Evolutionary conservation across 2,329 filamentous ascomycete genomes (phyloP).

Genomic region (Pseudogymnoascus sp.): DNA sequence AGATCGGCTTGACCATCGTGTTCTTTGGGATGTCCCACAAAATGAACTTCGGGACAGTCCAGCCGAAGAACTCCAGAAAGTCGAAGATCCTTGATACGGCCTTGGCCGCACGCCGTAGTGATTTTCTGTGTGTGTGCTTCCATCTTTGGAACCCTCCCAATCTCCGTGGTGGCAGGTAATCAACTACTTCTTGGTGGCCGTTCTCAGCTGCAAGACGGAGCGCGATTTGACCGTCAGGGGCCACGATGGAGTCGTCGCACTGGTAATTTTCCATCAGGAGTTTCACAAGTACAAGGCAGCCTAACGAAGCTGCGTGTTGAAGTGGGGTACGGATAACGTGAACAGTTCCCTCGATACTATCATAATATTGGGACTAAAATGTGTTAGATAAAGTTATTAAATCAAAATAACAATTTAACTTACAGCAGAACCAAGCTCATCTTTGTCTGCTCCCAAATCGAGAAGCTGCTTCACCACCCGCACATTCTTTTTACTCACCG

Average conservation of each 20-base stretch:
- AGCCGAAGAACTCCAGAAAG: slow-evolving; percentile 18
- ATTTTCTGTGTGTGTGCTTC: slow-evolving; percentile 27
- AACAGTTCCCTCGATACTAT: neutral
- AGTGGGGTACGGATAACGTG: slow-evolving; percentile 35
- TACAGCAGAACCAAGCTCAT: slow-evolving; percentile 14
- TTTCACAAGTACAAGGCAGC: slow-evolving; percentile 35
- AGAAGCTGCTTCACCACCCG: slow-evolving; percentile 12
- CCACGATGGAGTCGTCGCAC: slow-evolving; percentile 38
- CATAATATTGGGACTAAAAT: neutral
- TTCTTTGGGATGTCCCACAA: slow-evolving; percentile 29
- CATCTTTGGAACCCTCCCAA: slow-evolving; percentile 34
- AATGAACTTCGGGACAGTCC: slow-evolving; percentile 16
- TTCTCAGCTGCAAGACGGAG: slow-evolving; percentile 37
- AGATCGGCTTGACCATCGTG: slow-evolving; percentile 24
- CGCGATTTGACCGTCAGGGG: slow-evolving; percentile 39
- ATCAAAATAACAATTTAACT: neutral
- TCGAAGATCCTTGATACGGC: slow-evolving; percentile 21
- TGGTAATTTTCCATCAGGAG: slow-evolving; percentile 34
- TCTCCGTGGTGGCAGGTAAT: slow-evolving; percentile 34
- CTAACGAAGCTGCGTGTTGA: slow-evolving; percentile 36
- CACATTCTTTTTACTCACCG: slow-evolving; percentile 12
- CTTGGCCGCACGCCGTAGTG: slow-evolving; percentile 23
- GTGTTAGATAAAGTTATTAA: neutral
- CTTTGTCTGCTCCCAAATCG: slow-evolving; percentile 12
- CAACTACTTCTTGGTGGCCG: slow-evolving; percentile 38